Conservation (phyloP, 257 asterid genomes). For the Solanum neorickii region DNA sequence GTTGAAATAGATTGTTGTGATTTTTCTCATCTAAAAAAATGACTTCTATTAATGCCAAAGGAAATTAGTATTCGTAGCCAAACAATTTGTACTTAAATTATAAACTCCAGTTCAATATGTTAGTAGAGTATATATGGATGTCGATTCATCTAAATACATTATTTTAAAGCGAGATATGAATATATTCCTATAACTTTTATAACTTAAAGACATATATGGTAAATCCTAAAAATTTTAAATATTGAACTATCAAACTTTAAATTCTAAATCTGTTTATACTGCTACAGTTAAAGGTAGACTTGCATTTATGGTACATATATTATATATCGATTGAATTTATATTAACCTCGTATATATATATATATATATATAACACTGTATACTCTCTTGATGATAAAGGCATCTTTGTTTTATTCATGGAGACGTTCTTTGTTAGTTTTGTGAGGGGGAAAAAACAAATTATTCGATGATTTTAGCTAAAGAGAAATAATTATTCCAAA, state of each 20-base stretch:
- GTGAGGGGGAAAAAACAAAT: neutral
- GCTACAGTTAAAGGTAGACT: neutral
- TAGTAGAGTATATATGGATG: neutral
- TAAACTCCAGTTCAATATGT: neutral
- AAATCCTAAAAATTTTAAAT: too few relatives aligned
- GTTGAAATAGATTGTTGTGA: neutral
- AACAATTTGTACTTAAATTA: neutral
- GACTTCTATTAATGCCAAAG: neutral
- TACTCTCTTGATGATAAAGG: neutral
- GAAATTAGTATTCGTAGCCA: neutral
- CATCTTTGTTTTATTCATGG: neutral
- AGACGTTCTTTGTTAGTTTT: neutral
- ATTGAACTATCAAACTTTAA: neutral
- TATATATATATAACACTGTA: neutral
- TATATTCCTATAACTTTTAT: neutral
- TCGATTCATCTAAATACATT: neutral
- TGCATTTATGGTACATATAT: neutral
- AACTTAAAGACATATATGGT: neutral
- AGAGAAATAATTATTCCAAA: too few relatives aligned
- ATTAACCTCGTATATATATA: too few relatives aligned
- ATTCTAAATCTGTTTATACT: neutral
- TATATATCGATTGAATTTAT: too few relatives aligned
- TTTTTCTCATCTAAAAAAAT: constrained; percentile 6
- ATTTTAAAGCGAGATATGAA: neutral
- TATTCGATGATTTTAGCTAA: neutral